A percentile compares a stretch with the other conserved stretches of the same genome.
phyloP scores from a whole-genome alignment of 768 basidiomycete genomes.

The Russula compacta region DNA sequence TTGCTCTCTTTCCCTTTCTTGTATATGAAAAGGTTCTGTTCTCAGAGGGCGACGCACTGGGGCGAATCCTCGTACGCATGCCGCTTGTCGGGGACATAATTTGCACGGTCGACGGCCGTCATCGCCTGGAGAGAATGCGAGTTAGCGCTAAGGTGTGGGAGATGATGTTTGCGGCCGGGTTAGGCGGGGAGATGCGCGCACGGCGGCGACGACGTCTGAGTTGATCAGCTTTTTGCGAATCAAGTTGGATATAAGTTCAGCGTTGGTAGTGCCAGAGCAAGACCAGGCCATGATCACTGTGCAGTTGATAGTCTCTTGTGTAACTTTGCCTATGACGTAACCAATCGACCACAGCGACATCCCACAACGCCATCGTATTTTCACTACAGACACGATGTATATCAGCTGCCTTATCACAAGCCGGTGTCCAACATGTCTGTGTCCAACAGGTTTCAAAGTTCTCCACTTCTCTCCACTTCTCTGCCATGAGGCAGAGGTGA shows the following conservation, averaged over 20 bases:
- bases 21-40: background rate
- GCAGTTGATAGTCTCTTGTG: background rate
- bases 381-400: too few species aligned
- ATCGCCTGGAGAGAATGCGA: constrained; percentile 30
- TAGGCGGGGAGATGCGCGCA: constrained; percentile 26
- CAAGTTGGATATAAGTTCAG: constrained; percentile 68
- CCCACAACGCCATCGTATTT: too few species aligned
- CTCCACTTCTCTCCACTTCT: background rate
- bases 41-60: constrained; percentile 25
- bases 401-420: too few species aligned
- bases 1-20: background rate
- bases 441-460: constrained; percentile 21
- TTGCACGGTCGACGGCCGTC: constrained; percentile 37
- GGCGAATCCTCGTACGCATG: constrained; percentile 45
- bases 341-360: too few species aligned
- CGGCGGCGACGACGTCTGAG: constrained; percentile 46
- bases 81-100: constrained; percentile 33
- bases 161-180: background rate
- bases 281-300: constrained; percentile 68
- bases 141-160: background rate
- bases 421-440: constrained; percentile 14
- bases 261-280: constrained; percentile 59
- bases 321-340: background rate
- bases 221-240: constrained; percentile 42
- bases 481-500: background rate